Evolutionary conservation across 2,329 filamentous ascomycete genomes (phyloP).

Genomic region (Tolypocladium sp.): DNA sequence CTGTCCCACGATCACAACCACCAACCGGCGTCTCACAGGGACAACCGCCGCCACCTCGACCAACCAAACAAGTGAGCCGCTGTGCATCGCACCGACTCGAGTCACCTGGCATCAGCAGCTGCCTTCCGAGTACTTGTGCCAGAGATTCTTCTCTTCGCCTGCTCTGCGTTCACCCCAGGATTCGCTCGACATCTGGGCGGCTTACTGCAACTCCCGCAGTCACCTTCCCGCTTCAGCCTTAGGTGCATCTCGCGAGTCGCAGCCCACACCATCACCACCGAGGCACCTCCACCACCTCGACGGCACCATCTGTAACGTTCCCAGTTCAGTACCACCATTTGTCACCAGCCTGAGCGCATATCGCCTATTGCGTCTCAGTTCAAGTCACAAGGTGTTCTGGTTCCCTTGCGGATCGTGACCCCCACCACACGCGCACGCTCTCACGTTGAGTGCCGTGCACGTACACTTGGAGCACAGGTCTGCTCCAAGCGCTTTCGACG

Average conservation of each 20-base stretch:
- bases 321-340: not conserved
- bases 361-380: not conserved
- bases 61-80: not conserved
- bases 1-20: not conserved
- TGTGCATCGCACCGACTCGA: not conserved
- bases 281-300: not conserved
- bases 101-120: not conserved
- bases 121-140: not conserved
- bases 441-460: not conserved
- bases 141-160: not conserved
- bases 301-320: conserved; percentile 7
- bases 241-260: not conserved
- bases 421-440: not conserved
- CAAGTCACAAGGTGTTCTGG: not conserved
- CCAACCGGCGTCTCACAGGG: not conserved
- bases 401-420: not conserved
- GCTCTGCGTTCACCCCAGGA: not conserved
- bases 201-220: not conserved
- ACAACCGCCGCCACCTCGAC: not conserved
- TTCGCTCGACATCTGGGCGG: not conserved
- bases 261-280: not conserved
- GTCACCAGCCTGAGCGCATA: not conserved
- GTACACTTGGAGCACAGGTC: not conserved
- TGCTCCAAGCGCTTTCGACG: not conserved
- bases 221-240: conserved; percentile 10